Evolutionary conservation across 2,329 filamentous ascomycete species (phyloP).

Genomic region (Aschersonia sp.): DNA sequence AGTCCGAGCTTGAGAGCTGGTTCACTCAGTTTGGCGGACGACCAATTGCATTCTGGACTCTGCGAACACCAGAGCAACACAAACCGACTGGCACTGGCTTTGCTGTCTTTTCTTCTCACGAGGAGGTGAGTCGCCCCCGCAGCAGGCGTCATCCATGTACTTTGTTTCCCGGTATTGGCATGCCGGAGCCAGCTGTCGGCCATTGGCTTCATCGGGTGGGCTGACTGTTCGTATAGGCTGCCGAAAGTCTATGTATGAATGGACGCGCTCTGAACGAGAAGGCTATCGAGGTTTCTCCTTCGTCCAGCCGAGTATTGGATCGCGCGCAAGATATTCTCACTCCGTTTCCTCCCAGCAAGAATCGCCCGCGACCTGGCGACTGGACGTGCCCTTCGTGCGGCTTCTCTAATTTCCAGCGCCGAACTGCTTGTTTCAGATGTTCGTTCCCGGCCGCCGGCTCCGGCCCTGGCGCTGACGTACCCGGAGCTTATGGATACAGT

Average conservation of each 20-base stretch:
- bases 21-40: slow-evolving; percentile 97
- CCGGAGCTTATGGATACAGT: slow-evolving; percentile 44
- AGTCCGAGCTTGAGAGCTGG: slow-evolving; percentile 98
- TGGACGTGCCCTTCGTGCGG: slow-evolving; percentile 99
- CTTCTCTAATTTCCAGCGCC: slow-evolving; percentile 98
- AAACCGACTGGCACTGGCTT: slow-evolving; percentile 99
- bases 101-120: slow-evolving; percentile 95
- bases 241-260: slow-evolving; percentile 98
- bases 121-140: slow-evolving; percentile 57
- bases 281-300: slow-evolving; percentile 96
- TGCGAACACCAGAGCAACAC: slow-evolving; percentile 94
- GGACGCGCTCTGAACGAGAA: slow-evolving; percentile 96
- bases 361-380: slow-evolving; percentile 88
- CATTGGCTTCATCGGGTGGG: background rate
- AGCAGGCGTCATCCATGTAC: background rate
- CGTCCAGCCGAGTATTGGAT: slow-evolving; percentile 90
- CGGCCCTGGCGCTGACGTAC: slow-evolving; percentile 49
- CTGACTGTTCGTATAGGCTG: slow-evolving; percentile 44
- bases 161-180: no score
- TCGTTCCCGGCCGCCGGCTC: slow-evolving; percentile 91
- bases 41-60: slow-evolving; percentile 97
- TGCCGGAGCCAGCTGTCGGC: no score
- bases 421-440: slow-evolving; percentile 96
- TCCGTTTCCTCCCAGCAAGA: slow-evolving; percentile 96
- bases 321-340: slow-evolving; percentile 91